A percentile compares a stretch with the other conserved stretches of the same genome.
These are phyloP conservation scores for Scenedesmus sp. DNA, from an alignment of 163 green algal genomes.

Conservation along the genomic window DNA sequence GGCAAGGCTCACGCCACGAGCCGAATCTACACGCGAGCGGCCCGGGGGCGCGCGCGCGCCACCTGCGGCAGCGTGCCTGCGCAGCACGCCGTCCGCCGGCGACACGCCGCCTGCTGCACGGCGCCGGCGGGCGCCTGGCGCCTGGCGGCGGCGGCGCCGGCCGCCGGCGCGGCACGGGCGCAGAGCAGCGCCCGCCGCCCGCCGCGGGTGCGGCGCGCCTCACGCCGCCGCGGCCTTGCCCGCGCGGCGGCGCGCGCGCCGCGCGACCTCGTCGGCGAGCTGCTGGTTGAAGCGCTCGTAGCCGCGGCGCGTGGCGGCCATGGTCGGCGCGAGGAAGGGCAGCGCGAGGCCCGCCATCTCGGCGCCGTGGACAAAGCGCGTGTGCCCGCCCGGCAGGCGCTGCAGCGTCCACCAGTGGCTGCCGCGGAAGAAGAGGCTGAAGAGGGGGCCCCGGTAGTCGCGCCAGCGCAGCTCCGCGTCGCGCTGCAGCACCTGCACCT, in stretches of 20 bases:
- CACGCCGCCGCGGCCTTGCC: conserved; percentile 1
- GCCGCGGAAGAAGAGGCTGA: conserved; percentile 40
- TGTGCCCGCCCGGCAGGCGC: conserved; percentile 32
- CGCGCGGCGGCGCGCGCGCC: neutral
- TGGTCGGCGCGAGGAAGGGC: conserved; percentile 28
- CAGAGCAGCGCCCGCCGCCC: too few relatives aligned
- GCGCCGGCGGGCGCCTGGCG: too few relatives aligned
- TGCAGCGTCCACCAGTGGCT: conserved; percentile 40
- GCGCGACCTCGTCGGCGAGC: conserved; percentile 22
- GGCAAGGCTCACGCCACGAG: too few relatives aligned
- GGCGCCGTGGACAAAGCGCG: conserved; percentile 35
- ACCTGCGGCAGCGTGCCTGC: too few relatives aligned
- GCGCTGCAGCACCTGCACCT: conserved; percentile 36
- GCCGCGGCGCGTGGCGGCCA: conserved; percentile 7
- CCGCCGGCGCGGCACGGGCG: too few relatives aligned
- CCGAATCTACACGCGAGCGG: too few relatives aligned
- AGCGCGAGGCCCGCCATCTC: conserved; percentile 38
- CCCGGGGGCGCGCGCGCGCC: too few relatives aligned
- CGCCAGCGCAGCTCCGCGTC: conserved; percentile 45
- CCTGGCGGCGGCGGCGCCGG: too few relatives aligned
- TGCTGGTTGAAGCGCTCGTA: conserved; percentile 35
- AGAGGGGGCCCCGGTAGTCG: conserved; percentile 17
- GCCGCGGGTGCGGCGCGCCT: too few relatives aligned
- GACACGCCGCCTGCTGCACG: too few relatives aligned
- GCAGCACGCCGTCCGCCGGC: too few relatives aligned